Percentiles rank a stretch among this genome's conserved stretches.
These are phyloP conservation scores for Trichoderma cornu-damae DNA, from an alignment of 2,329 filamentous ascomycete genomes.

Conservation along the genomic window DNA sequence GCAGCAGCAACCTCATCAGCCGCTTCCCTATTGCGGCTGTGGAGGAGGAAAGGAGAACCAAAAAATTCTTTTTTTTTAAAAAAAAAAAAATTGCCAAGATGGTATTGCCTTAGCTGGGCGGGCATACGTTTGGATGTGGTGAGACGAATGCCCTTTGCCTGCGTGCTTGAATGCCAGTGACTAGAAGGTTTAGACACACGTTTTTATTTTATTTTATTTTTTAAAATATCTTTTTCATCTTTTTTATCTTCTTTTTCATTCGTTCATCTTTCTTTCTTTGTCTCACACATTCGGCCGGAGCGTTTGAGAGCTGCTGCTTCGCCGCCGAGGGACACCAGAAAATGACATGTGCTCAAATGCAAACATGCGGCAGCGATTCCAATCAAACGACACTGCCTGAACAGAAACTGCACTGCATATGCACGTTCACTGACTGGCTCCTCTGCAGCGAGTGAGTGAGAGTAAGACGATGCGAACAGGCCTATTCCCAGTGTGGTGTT, in stretches of 20 bases:
- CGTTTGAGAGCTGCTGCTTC: too few species aligned
- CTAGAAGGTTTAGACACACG: not conserved
- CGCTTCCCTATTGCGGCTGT: not conserved
- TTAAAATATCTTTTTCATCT: too few species aligned
- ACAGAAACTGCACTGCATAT: not conserved
- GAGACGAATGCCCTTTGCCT: not conserved
- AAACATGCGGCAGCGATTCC: not conserved
- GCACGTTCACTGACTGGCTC: not conserved
- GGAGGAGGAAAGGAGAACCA: not conserved
- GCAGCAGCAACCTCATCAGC: not conserved
- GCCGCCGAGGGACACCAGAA: too few species aligned
- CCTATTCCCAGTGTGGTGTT: not conserved
- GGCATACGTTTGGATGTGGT: conserved; percentile 1
- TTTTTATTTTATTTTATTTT: too few species aligned
- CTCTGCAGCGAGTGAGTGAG: not conserved
- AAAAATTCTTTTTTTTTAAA: too few species aligned
- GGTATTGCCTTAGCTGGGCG: not conserved
- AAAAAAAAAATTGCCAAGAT: not conserved
- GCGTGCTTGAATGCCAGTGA: not conserved
- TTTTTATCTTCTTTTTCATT: too few species aligned
- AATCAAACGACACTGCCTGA: too few species aligned
- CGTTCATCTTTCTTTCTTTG: too few species aligned
- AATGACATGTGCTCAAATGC: too few species aligned
- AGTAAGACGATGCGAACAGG: not conserved
- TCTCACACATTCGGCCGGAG: too few species aligned